These are phyloP conservation scores for Scenedesmus sp. DNA, from an alignment of 163 green algal species.

Conservation along the genomic window DNA sequence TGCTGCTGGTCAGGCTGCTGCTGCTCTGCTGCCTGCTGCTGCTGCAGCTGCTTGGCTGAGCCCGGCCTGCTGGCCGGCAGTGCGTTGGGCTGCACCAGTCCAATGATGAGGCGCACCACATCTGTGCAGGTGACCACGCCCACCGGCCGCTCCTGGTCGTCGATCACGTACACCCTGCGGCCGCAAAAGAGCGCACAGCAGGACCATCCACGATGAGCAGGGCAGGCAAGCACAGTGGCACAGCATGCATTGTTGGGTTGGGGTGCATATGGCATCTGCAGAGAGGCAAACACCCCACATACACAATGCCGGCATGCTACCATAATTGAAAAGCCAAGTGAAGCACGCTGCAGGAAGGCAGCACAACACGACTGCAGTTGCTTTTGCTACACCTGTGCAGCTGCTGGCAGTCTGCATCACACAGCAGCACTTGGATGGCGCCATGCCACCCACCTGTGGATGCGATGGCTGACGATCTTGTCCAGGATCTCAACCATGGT, in stretches of 20 bases:
- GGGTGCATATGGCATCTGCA: too few species aligned
- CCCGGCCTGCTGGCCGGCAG: constrained; percentile 7
- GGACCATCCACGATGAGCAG: too few species aligned
- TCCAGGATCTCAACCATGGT: constrained; percentile 68
- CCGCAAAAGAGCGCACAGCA: background rate
- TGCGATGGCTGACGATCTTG: constrained; percentile 75
- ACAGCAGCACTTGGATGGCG: too few species aligned
- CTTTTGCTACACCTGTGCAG: too few species aligned
- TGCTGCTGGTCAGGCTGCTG: background rate
- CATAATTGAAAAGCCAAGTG: too few species aligned
- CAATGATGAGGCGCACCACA: constrained; percentile 69
- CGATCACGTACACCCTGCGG: constrained; percentile 84
- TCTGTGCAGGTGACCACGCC: constrained; percentile 91
- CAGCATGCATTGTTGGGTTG: too few species aligned
- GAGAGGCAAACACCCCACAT: too few species aligned
- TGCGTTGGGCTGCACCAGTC: background rate
- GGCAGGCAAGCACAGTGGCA: too few species aligned
- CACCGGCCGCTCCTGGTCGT: constrained; percentile 65
- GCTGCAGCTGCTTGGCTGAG: constrained; percentile 8
- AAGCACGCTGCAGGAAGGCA: too few species aligned
- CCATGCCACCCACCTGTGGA: constrained; percentile 64
- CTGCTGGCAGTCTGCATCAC: too few species aligned
- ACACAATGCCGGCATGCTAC: too few species aligned
- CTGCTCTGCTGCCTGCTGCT: constrained; percentile 13
- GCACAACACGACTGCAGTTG: too few species aligned